These are phyloP conservation scores for Linnemannia elongata DNA, from an alignment of 192 early-diverging fungal species.

Conservation along the genomic window DNA sequence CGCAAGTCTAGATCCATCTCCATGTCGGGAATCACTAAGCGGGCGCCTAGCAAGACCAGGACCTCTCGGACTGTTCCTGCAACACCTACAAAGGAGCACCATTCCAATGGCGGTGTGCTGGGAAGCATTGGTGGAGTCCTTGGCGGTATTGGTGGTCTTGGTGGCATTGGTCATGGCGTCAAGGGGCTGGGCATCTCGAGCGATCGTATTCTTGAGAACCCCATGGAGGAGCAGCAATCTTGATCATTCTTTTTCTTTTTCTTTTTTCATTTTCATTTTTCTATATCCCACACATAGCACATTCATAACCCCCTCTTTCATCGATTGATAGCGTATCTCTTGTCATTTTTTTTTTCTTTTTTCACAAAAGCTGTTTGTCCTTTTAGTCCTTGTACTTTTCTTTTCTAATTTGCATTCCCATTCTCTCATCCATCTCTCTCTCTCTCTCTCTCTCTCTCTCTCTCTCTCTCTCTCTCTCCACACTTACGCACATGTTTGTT, in stretches of 20 bases:
- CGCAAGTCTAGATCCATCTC: slow-evolving; percentile 47
- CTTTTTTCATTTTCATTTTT: slow-evolving; percentile 9
- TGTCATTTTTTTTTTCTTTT: background rate
- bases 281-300: background rate
- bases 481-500: no score
- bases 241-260: slow-evolving; percentile 1
- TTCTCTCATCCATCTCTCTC: no score
- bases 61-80: slow-evolving; percentile 37
- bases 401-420: no score
- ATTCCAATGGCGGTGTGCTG: background rate
- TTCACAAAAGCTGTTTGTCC: background rate
- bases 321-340: background rate
- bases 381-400: background rate
- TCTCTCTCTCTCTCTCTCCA: no score
- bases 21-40: slow-evolving; percentile 49
- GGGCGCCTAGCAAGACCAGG: slow-evolving; percentile 31
- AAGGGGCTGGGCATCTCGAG: slow-evolving; percentile 43
- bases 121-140: background rate
- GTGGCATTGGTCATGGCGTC: background rate
- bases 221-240: slow-evolving; percentile 25
- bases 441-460: no score
- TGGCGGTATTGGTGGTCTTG: background rate
- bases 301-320: no score
- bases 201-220: slow-evolving; percentile 36
- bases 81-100: slow-evolving; percentile 25